These are phyloP conservation scores for Chlamydomonas incerta DNA, from an alignment of 139 green algal species.

Conservation along the genomic window DNA sequence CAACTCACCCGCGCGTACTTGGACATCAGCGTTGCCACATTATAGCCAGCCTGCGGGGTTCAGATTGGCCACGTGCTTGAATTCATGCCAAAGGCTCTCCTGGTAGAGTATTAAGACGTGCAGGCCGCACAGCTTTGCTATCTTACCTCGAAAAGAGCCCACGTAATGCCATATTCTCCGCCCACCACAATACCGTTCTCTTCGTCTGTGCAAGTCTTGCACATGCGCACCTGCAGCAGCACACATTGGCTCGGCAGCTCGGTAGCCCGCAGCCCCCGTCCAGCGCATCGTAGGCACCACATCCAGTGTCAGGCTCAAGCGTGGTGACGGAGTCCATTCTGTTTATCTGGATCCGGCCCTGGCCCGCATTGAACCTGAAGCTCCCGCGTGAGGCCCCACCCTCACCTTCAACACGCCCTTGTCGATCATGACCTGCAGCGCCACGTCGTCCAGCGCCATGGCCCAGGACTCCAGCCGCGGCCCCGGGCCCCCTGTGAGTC, in stretches of 20 bases:
- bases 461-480: constrained; percentile 68
- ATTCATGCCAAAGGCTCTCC: no score
- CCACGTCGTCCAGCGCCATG: constrained; percentile 53
- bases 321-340: no score
- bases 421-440: constrained; percentile 40
- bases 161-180: constrained; percentile 82
- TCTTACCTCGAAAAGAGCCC: constrained; percentile 59
- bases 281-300: no score
- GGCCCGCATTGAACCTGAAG: no score
- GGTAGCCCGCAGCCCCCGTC: no score
- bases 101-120: no score
- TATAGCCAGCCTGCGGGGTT: constrained; percentile 62
- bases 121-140: no score
- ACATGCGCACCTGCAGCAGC: constrained; percentile 67
- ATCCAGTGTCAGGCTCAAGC: no score
- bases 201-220: constrained; percentile 74
- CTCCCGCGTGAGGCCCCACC: no score
- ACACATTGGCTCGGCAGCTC: no score
- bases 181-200: constrained; percentile 55
- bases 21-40: constrained; percentile 80
- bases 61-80: no score
- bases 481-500: constrained; percentile 60
- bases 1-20: constrained; percentile 64
- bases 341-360: background rate
- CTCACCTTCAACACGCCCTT: constrained; percentile 15